Evolutionary conservation across 129 eudicot genomes (phyloP).

Genomic region (Escallonia herrerae): DNA sequence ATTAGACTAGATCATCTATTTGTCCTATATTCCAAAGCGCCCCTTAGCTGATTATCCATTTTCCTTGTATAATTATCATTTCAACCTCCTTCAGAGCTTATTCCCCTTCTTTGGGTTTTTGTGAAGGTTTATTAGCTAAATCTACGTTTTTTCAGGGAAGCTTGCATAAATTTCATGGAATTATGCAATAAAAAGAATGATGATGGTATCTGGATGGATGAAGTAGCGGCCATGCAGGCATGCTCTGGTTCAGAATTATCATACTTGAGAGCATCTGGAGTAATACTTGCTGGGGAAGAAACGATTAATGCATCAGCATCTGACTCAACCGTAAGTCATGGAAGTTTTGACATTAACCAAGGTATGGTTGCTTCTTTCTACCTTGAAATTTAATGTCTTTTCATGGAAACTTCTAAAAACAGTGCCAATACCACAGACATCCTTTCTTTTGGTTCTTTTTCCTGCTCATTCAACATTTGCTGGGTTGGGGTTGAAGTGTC

Average conservation of each 20-base stretch:
- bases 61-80: too few species aligned
- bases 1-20: too few species aligned
- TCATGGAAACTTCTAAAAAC: neutral
- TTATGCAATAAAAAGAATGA: constrained; percentile 59
- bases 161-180: constrained; percentile 63
- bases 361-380: constrained; percentile 20
- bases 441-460: neutral
- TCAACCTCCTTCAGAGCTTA: neutral
- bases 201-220: constrained; percentile 72
- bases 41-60: too few species aligned
- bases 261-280: constrained; percentile 40
- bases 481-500: too few species aligned
- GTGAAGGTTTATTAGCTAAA: neutral
- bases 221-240: constrained; percentile 74
- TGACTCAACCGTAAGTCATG: constrained; percentile 30
- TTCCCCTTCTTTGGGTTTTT: neutral
- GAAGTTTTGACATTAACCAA: constrained; percentile 25
- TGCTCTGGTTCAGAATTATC: constrained; percentile 38
- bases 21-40: too few species aligned
- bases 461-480: neutral
- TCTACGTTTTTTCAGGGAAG: constrained; percentile 45
- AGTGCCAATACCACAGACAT: neutral
- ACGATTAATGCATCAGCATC: constrained; percentile 29
- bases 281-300: constrained; percentile 36
- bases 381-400: neutral